Base-by-base conservation (phyloP, 345 rosid species). In the Brassica carinata region DNA sequence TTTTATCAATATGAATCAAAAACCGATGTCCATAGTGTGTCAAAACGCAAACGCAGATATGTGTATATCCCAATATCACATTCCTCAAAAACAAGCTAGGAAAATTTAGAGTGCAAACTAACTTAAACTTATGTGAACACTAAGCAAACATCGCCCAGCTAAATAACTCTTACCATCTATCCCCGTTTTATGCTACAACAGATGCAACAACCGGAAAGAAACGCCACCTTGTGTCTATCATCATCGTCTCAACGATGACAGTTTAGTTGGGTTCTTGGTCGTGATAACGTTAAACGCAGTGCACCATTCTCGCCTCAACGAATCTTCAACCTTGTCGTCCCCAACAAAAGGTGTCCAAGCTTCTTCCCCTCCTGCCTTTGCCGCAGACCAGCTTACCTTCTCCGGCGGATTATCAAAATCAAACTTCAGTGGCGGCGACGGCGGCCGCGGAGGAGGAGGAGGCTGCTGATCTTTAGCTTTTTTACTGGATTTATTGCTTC, bases 331-430 rank as follows among this genome's bases (percentile, higher is more conserved):
- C 84, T 77, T 81, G 31, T 75, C 62, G 5, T 81, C 85, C 27
- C 79, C 86, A 36, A 83, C 27, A 68, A 62, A 81, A 27, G 94
- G 93, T 65, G 79, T 79, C 97, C 97, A 93, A 0, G 67, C 33
- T 72, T 84, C 87, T 8, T 63, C 74, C 11, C 55, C 71, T 5
- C 55, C 71, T 5, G 72, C 71, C 36, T 82, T 77, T 9, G 79
- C 23, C 62, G 86, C 72, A 8, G 76, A 74, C 98, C 98, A 93
- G 83, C 74, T 84, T 13, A 89, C 84, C 79, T 83, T 78, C 67
- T 84, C 89, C 0, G 97, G 97, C 30, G 85, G 85, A 57, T 84
- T 85, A 2, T 18, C 27, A 70, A 80, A 85, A 84, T 93, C 97
- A 71, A 91, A 91, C 76, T 78, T 74, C 23, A 69, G 30, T 1